Evolutionary conservation across 2,329 filamentous ascomycete genomes (phyloP), one percentile per base, ranked within the genome.

Genomic region (Sphaerulina musiva): DNA sequence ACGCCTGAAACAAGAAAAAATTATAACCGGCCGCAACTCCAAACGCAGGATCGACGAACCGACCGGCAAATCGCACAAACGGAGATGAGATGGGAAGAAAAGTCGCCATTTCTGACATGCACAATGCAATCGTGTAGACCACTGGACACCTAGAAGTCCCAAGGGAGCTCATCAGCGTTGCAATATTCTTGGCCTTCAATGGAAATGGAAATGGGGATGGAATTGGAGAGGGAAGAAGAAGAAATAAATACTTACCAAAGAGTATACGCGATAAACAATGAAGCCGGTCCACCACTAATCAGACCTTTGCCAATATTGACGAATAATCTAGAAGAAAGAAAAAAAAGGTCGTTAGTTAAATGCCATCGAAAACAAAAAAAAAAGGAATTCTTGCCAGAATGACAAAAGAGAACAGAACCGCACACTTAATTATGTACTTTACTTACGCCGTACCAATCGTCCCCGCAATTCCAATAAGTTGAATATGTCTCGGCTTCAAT

Each of bases 21-120:
- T 65, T 65, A 57, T 59, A 65, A 4, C 61, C 46, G 20, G 46
- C 46, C 5, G 46, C 46, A 20, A 48, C 20, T 14, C 46, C 46
- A 29, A 48, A 48, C 12, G 46, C 17, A 39, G 88, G 84, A 61
- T 89, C 86, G 31, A 89, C 85, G 61, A 82, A 89, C 43, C 84
- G 80, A 10, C 85, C 85, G 3, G 86, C 86, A 63, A 89, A 88
- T 26, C 84, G 82, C 65, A 89, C 86, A 68, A 91, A 90, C 0
- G 86, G 85, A 40, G 85, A 88, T 0, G 85, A 87, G 52, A 90
- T 86, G 8, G 86, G 86, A 2, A 88, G 73, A 59, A 86, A 88
- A 0, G 84, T 86, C 7, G 87, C 85, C 85, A 89, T 88, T 68
- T 89, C 86, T 10, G 84, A 83, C 73, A 86, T 80, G 66, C 72